Evolutionary conservation across 208 protist species (phyloP), one percentile per base, ranked within the genome.

Genomic region (Phytomonas francai): DNA sequence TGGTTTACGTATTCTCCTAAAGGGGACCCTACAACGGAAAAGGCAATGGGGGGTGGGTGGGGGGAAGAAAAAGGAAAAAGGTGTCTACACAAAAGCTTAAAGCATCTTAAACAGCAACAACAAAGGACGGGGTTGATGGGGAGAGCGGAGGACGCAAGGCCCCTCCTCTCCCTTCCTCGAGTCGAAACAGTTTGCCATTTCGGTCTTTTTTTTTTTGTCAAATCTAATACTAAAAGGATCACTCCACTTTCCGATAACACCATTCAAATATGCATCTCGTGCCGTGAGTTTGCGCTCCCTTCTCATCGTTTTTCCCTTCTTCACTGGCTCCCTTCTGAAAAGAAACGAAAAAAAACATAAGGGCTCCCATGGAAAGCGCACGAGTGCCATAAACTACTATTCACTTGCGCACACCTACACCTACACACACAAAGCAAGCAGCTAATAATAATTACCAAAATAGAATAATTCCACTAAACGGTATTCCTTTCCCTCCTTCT

Each of bases 261-360:
- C 33, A 36, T 36, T 36, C 33, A 36, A 36, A 36, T 36, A 36
- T 8, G 33, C 33, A 36, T 11, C 8, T 36, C 8, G 33, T 36
- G 33, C 33, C 3, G 33, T 36, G 33, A 8, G 33, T 36, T 36
- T 36, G 33, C 33, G 3, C 8, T 36, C 33, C 8, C 8, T 36
- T 36, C 8, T 36, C 8, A 11, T 36, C 8, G 33, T 36, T 36
- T 36, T 36, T 36, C 5, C 8, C 8, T 36, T 36, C 33, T 36
- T 36, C 33, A 36, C 5, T 36, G 33, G 33, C 8, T 8, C 33
- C 33, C n/a, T n/a, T n/a, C n/a, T n/a, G n/a, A n/a, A n/a, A n/a
- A n/a, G n/a, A n/a, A 66, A 45, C 27, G 19, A n/a, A 22, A 64
- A 4, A 28, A 42, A 65, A 59, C 28, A 74, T 25, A 31, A 59